phyloP scores from a whole-genome alignment of 192 early-diverging fungal species.

The Gonapodya prolifera region DNA sequence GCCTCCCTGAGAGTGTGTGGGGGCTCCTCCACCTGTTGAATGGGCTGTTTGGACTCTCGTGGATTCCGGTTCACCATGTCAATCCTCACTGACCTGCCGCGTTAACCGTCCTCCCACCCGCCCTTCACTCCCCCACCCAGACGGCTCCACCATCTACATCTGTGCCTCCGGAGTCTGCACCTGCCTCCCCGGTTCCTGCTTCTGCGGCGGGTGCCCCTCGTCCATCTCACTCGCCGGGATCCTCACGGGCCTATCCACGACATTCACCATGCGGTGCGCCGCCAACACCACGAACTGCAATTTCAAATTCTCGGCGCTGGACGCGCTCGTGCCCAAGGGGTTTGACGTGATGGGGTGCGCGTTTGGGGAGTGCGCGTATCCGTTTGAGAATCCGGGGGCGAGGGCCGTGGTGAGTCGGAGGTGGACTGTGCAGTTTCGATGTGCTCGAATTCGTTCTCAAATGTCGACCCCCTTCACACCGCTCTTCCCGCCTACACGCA shows the following conservation, averaged over 20 bases:
- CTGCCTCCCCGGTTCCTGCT: not conserved
- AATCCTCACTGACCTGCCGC: too few relatives aligned
- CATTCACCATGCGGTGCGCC: not conserved
- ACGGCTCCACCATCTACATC: too few relatives aligned
- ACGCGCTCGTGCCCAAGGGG: slow-evolving; percentile 34
- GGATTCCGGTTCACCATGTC: too few relatives aligned
- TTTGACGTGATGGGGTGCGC: slow-evolving; percentile 30
- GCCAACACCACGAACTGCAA: not conserved
- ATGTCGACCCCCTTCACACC: slow-evolving; percentile 12
- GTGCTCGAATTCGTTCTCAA: slow-evolving; percentile 10
- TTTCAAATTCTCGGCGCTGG: slow-evolving; percentile 24
- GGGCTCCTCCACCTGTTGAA: too few relatives aligned
- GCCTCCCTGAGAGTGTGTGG: too few relatives aligned
- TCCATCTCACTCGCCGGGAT: not conserved
- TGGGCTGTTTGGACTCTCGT: too few relatives aligned
- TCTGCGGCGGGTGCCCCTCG: not conserved
- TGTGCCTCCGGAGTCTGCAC: too few relatives aligned
- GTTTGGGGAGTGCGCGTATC: slow-evolving; percentile 34
- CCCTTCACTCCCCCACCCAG: too few relatives aligned
- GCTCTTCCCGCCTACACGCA: too few relatives aligned
- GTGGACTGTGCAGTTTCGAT: slow-evolving; percentile 14
- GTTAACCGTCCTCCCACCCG: too few relatives aligned
- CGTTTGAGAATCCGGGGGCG: not conserved
- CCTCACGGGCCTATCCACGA: not conserved
- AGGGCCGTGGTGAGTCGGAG: slow-evolving; percentile 8